phyloP scores from a whole-genome alignment of 495 filamentous ascomycete species.

The Hyaloscypha finlandica region DNA sequence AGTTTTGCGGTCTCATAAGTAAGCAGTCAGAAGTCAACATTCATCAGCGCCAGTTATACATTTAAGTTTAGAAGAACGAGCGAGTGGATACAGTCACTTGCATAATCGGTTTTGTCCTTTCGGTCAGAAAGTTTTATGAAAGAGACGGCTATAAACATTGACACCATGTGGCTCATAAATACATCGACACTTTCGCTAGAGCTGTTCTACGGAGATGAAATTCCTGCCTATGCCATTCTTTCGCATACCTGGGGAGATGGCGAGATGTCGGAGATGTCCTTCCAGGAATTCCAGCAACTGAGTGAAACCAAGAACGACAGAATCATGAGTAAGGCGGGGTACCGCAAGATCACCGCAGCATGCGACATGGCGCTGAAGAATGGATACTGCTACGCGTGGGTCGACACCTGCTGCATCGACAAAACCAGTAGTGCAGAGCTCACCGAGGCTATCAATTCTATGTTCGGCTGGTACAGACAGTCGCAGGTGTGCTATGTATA shows the following conservation, averaged over 20 bases:
- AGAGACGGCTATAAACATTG: not conserved
- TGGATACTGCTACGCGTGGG: conserved; percentile 32
- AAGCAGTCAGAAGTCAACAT: not conserved
- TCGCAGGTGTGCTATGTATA: conserved; percentile 40
- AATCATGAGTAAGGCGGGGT: conserved; percentile 3
- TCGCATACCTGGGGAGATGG: conserved; percentile 14
- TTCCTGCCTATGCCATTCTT: conserved; percentile 11
- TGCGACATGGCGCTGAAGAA: not conserved
- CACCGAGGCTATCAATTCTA: conserved; percentile 7
- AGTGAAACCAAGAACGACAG: not conserved
- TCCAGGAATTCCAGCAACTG: conserved; percentile 2
- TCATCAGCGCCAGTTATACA: not conserved
- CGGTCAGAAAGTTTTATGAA: not conserved
- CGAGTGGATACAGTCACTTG: not conserved
- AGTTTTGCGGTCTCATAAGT: no score
- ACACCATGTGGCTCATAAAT: conserved; percentile 11
- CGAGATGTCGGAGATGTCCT: conserved; percentile 6
- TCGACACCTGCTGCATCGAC: conserved; percentile 50
- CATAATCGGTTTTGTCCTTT: not conserved
- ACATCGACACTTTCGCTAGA: conserved; percentile 5
- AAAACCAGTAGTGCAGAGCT: conserved; percentile 26
- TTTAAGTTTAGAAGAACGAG: not conserved
- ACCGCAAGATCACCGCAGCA: conserved; percentile 6
- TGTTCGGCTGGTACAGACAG: conserved; percentile 36
- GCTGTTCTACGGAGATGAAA: conserved; percentile 10